Evolutionary conservation across 1,139 yeast genomes (phyloP).

Genomic region (Candida pseudoviswanathii): DNA sequence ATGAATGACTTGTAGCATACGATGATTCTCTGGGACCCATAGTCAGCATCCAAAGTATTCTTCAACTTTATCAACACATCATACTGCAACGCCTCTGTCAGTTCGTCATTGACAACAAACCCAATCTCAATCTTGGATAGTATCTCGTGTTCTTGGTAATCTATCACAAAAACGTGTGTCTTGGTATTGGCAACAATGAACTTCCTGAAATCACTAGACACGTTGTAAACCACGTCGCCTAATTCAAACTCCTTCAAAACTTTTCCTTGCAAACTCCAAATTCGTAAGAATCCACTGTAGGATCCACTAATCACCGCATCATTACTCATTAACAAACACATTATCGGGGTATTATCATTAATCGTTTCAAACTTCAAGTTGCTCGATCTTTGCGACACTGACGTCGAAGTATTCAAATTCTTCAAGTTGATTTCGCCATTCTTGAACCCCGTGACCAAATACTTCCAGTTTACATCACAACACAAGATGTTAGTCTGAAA

Average conservation of each 20-base stretch:
- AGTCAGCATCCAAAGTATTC: constrained; percentile 48
- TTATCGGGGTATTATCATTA: constrained; percentile 18
- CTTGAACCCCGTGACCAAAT: constrained; percentile 31
- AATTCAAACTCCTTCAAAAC: constrained; percentile 19
- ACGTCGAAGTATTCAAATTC: constrained; percentile 37
- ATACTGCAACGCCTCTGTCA: constrained; percentile 6
- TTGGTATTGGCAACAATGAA: constrained; percentile 27
- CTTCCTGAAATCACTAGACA: constrained; percentile 35
- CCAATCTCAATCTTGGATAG: constrained; percentile 13
- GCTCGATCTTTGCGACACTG: constrained; percentile 29
- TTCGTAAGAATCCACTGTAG: constrained; percentile 24
- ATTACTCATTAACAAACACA: constrained; percentile 23
- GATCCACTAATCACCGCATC: constrained; percentile 33
- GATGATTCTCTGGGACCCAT: constrained; percentile 48
- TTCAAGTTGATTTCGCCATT: constrained; percentile 35
- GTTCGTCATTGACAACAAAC: constrained; percentile 8
- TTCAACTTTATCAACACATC: constrained; percentile 9
- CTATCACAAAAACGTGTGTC: constrained; percentile 23
- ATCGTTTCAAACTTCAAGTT: constrained; percentile 20
- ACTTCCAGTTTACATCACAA: constrained; percentile 36
- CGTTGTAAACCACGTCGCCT: constrained; percentile 22
- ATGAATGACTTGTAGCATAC: constrained; percentile 28
- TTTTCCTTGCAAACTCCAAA: constrained; percentile 34
- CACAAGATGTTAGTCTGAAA: constrained; percentile 21
- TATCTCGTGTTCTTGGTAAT: constrained; percentile 20